A percentile compares a stretch with the other conserved stretches of the same genome.
Conservation (phyloP, 2,329 filamentous ascomycete species). For the Aureobasidium mangrovei region DNA sequence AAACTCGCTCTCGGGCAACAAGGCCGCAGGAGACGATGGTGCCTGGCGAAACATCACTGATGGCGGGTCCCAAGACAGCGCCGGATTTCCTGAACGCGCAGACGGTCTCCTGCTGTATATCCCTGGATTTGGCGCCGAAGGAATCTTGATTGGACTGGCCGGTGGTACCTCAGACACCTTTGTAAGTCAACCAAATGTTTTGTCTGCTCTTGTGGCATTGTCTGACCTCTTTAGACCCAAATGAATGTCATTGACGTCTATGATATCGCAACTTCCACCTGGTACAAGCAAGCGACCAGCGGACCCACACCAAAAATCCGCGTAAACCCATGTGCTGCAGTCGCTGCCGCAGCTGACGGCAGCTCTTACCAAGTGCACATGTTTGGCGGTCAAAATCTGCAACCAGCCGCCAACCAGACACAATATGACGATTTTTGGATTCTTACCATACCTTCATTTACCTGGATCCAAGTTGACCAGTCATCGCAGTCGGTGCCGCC, state of each 20-base stretch:
- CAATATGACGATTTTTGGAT: constrained; percentile 72
- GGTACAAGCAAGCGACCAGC: constrained; percentile 65
- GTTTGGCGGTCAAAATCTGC: constrained; percentile 66
- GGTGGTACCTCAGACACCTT: constrained; percentile 63
- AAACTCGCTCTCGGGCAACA: constrained; percentile 42
- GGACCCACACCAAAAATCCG: constrained; percentile 50
- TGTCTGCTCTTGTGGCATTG: not conserved
- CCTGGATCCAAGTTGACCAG: constrained; percentile 61
- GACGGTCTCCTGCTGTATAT: constrained; percentile 67
- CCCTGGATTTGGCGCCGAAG: constrained; percentile 65
- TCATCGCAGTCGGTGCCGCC: constrained; percentile 39
- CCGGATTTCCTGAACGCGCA: constrained; percentile 63
- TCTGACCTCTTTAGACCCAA: constrained; percentile 35
- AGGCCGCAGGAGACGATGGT: constrained; percentile 52
- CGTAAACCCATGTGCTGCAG: constrained; percentile 62
- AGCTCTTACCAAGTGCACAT: constrained; percentile 71
- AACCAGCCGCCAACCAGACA: constrained; percentile 49
- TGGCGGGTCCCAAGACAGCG: constrained; percentile 56
- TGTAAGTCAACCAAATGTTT: constrained; percentile 33
- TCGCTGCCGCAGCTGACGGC: constrained; percentile 55
- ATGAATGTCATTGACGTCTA: constrained; percentile 76
- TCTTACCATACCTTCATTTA: constrained; percentile 69
- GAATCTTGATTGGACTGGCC: constrained; percentile 68
- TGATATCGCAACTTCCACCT: constrained; percentile 59
- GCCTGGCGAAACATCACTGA: constrained; percentile 66